Evolutionary conservation across 1,139 yeast genomes (phyloP), one percentile per base, ranked within the genome.

Genomic region (Protomyces inouyei): DNA sequence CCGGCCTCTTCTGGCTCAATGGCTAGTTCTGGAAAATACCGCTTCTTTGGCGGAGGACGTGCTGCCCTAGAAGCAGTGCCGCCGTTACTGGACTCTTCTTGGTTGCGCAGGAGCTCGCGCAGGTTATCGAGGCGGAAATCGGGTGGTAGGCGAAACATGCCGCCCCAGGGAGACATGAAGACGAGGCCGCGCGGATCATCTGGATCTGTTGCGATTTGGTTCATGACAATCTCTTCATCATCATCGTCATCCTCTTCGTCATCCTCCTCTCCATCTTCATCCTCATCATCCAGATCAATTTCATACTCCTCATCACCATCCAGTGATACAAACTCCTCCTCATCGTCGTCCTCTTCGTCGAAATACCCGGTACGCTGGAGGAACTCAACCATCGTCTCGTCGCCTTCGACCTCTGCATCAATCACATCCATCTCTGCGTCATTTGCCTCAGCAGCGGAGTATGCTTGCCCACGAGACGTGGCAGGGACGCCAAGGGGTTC

Each of bases 1-100:
- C 70, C 70, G 18, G 61, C 64, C 40, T 55, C 55, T 25, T 46
- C 55, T 8, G 65, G 61, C 37, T 61, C 54, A 43, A 51, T 52
- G 23, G 46, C 38, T 28, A 21, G 54, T 54, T 18, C n/a, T 10
- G 36, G 40, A 16, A 43, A 43, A 12, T 43, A 43, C 3, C 48
- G 48, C 28, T 43, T 43, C 14, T 16, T 38, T 10, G 60, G 48
- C 40, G 59, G 23, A 5, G 52, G 23, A 43, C 38, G 53, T 8
- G 36, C 48, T 14, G 53, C 60, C 1, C 52, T 45, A 43, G 28
- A 48, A 35, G 60, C 65, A 8, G 55, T 61, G 38, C 51, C 64
- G 35, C 52, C 64, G 8, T 46, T 61, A 23, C 43, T 54, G 45
- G 53, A 43, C 23, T 43, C 48, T 18, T 43, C 48, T 5, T 59